These are phyloP conservation scores for Nannochloropsis salina DNA, from an alignment of 108 stramenopile genomes.

Conservation along the genomic window DNA sequence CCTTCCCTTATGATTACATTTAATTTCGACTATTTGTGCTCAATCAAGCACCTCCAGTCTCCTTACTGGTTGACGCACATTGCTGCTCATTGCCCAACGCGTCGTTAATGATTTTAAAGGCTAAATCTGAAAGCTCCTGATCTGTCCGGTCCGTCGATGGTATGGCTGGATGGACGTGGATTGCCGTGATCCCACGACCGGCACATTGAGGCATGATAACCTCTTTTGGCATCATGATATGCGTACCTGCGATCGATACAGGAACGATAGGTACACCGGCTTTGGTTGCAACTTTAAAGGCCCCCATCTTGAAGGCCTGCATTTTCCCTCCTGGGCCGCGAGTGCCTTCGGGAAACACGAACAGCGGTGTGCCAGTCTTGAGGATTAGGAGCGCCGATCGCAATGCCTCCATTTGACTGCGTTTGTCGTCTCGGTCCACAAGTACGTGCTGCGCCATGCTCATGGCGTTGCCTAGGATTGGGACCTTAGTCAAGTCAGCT, in stretches of 20 bases:
- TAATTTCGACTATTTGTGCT: too few relatives aligned
- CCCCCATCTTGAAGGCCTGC: background rate
- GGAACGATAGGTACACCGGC: constrained; percentile 11
- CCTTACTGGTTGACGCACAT: background rate
- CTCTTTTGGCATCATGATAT: background rate
- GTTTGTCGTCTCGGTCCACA: background rate
- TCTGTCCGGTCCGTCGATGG: background rate
- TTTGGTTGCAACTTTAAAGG: background rate
- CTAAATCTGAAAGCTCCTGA: constrained; percentile 16
- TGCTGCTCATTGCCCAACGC: background rate
- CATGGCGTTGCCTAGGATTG: constrained; percentile 22
- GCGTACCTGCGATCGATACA: background rate
- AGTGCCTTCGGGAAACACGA: constrained; percentile 14
- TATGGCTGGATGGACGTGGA: constrained; percentile 12
- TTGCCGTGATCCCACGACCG: background rate
- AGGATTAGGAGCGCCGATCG: background rate
- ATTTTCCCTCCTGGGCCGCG: background rate
- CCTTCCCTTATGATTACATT: too few relatives aligned
- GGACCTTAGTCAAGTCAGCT: background rate
- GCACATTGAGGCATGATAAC: constrained; percentile 22
- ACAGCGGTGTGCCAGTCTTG: background rate
- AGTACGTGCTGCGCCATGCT: background rate
- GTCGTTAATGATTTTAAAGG: background rate
- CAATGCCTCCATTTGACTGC: background rate
- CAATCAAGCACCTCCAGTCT: background rate